Base-by-base conservation (phyloP, 2,329 filamentous ascomycete genomes). In the Xylaria digitata region DNA sequence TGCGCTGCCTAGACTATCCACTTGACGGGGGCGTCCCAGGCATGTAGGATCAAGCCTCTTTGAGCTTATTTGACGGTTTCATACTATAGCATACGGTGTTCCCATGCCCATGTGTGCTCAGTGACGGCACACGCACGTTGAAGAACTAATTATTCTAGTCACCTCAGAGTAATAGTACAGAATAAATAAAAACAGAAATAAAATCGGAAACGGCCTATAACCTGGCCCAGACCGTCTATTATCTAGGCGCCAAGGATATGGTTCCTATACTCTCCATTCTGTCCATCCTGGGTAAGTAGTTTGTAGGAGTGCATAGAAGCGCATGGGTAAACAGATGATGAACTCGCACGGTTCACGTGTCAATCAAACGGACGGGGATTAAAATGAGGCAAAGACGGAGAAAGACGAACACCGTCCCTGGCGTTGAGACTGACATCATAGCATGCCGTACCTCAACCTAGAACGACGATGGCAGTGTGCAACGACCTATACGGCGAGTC, bases 261-360 rank as follows among this genome's bases (percentile, higher is more conserved):
- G 34, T 56, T 58, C 23, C 21, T 50, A 59, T 62, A 50, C 53
- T 49, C n/a, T 17, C 48, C 11, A 40, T 40, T 40, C 37, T 40
- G 37, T 9, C 37, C 42, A 55, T 54, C 56, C 43, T 19, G 26
- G 46, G 65, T 40, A 56, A 58, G 56, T 8, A 45, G 3, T 45
- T 58, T 40, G 48, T 53, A 19, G n/a, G 49, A 55, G 55, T 55
- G 62, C 68, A 63, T 63, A 49, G 58, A 40, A 46, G 59, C 59
- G 62, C 68, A 63, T 65, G 53, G 58, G 55, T 30, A 62, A 56
- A 68, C 66, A 32, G 49, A 45, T 53, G n/a, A 13, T 52, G 61
- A 40, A 19, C 61, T 67, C 57, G 61, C 67, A 67, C 65, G 67
- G 68, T 61, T 65, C 65, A 59, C 43, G 56, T 68, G 68, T 57